Evolutionary conservation across 2,329 filamentous ascomycete species (phyloP).

Genomic region (Decorospora gaudefroyi): DNA sequence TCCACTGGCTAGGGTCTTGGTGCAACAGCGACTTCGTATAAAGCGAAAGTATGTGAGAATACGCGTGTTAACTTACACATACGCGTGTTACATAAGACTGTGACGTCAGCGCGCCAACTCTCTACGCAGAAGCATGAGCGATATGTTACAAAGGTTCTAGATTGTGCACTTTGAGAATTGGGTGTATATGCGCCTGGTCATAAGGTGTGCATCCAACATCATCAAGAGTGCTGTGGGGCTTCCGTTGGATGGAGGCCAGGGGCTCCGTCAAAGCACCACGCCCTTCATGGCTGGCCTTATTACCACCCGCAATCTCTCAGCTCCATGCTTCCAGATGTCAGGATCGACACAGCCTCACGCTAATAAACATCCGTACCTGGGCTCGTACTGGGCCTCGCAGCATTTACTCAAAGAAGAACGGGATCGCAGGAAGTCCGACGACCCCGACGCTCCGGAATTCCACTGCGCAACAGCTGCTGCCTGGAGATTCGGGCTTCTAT

Average conservation of each 20-base stretch:
- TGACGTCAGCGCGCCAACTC: no score
- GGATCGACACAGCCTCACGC: conserved; percentile 7
- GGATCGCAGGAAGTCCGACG: conserved; percentile 3
- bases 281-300: no score
- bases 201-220: not conserved
- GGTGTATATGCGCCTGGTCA: no score
- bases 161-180: no score
- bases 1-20: not conserved
- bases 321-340: conserved; percentile 1
- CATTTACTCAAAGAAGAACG: conserved; percentile 9
- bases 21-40: not conserved
- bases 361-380: not conserved
- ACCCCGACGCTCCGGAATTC: conserved; percentile 1
- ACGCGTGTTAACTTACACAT: no score
- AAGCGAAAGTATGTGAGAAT: no score
- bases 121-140: no score
- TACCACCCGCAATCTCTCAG: conserved; percentile 1
- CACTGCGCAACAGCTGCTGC: conserved; percentile 14
- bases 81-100: no score
- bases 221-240: not conserved
- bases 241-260: conserved; percentile 1
- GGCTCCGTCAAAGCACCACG: conserved; percentile 1
- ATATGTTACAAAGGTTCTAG: no score
- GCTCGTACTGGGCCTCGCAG: conserved; percentile 9
- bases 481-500: conserved; percentile 18